Evolutionary conservation across 1,284 basidiomycete species (phyloP).

Genomic region (Cutaneotrichosporon spelunceum): DNA sequence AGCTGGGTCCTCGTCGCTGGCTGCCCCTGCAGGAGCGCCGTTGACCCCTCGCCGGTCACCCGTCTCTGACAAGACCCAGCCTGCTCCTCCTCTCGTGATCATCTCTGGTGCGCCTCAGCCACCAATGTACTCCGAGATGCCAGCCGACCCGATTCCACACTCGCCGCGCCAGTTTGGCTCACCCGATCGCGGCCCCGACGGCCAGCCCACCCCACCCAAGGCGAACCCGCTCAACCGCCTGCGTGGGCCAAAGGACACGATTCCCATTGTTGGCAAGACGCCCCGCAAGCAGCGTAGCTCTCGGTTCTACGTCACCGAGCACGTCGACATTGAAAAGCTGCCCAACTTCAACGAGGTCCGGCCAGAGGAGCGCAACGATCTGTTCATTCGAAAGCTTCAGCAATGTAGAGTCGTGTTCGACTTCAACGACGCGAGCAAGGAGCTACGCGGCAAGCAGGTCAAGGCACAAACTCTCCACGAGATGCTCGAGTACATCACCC

Average conservation of each 20-base stretch:
- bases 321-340: constrained; percentile 91
- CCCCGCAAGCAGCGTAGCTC: constrained; percentile 93
- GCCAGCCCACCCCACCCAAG: constrained; percentile 52
- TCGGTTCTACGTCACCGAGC: constrained; percentile 93
- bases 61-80: constrained; percentile 51
- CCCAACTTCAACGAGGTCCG: constrained; percentile 92
- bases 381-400: constrained; percentile 92
- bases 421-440: constrained; percentile 95
- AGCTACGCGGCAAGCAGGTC: constrained; percentile 96
- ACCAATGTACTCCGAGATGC: constrained; percentile 57
- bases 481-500: constrained; percentile 99
- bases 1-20: constrained; percentile 15
- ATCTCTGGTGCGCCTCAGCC: constrained; percentile 56
- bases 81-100: constrained; percentile 80
- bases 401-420: constrained; percentile 98
- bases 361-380: constrained; percentile 77
- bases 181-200: constrained; percentile 44
- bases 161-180: constrained; percentile 53
- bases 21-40: constrained; percentile 40
- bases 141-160: constrained; percentile 59
- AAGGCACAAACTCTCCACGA: constrained; percentile 97
- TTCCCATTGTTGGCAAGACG: constrained; percentile 89
- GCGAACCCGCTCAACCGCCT: constrained; percentile 52
- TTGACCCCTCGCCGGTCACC: constrained; percentile 46
- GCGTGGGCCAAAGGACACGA: constrained; percentile 74